phyloP scores from a whole-genome alignment of 768 basidiomycete genomes.

The Leccinum pellstonianum region DNA sequence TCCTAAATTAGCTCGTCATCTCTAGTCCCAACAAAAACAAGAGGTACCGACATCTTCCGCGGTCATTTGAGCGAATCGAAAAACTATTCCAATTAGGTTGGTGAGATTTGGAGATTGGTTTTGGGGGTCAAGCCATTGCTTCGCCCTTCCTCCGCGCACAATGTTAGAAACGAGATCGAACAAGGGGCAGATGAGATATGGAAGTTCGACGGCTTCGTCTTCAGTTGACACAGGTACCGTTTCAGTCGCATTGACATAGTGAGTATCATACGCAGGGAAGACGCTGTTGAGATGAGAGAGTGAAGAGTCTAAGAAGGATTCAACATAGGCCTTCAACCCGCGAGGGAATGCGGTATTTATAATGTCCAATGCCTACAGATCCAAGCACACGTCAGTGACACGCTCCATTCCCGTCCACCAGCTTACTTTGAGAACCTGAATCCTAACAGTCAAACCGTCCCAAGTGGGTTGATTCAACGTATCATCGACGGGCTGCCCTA shows the following conservation, averaged over 20 bases:
- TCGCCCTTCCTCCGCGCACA: conserved; percentile 61
- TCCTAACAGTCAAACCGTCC: conserved; percentile 78
- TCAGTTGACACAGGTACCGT: conserved; percentile 66
- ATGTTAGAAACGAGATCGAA: conserved; percentile 76
- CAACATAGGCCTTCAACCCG: conserved; percentile 60
- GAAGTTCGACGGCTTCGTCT: conserved; percentile 72
- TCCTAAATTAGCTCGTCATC: conserved; percentile 51
- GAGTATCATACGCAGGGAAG: conserved; percentile 58
- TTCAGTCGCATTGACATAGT: conserved; percentile 57
- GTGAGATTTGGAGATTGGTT: conserved; percentile 38
- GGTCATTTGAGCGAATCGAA: conserved; percentile 84
- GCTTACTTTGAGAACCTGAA: conserved; percentile 82
- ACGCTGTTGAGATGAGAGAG: conserved; percentile 59
- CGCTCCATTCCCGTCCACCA: no score
- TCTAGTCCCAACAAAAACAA: neutral
- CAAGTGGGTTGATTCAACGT: conserved; percentile 59
- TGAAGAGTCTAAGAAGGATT: conserved; percentile 55
- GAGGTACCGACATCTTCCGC: conserved; percentile 69
- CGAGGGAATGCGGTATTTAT: conserved; percentile 83
- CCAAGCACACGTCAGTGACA: conserved; percentile 2
- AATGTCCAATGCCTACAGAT: conserved; percentile 67
- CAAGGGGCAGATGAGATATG: conserved; percentile 73
- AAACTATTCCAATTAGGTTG: conserved; percentile 51
- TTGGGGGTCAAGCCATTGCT: conserved; percentile 57
- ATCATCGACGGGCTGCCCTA: conserved; percentile 64